Evolutionary conservation across 2,329 filamentous ascomycete species (phyloP), one percentile per base, ranked within the genome.

Genomic region (Trichoderma brevicompactum): DNA sequence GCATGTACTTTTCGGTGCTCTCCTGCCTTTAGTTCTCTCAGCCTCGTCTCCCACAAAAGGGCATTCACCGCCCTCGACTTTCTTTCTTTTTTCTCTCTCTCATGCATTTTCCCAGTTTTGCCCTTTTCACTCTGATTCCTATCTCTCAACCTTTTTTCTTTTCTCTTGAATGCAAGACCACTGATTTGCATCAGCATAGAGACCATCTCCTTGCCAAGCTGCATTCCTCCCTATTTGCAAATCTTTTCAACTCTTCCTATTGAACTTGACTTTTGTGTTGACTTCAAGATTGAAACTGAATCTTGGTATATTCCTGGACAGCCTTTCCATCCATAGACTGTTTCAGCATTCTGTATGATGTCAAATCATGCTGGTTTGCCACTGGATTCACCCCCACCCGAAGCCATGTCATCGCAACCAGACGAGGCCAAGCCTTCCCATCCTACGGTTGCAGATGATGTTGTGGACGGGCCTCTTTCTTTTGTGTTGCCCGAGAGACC

Each of bases 1-100:
- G n/a, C 36, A 38, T 2, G 36, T 10, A 38, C 6, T 10, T 34
- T 32, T 46, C 5, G 13, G 13, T 46, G 49, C 19, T 65, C 46
- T 28, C 23, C 44, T 50, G 46, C 46, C 10, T 40, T 13, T 23
- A 23, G 17, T 49, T 8, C 28, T 56, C 49, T 38, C 54, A 15
- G 32, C 50, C 41, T 54, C 60, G 17, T 9, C n/a, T 8, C 7
- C 15, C 23, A 7, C 3, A 34, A 17, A 32, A 28, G 23, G 3
- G 9, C 50, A 19, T 49, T 65, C 46, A 61, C 64, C 56, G 55
- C 64, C 32, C 13, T 53, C 40, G n/a, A 7, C 15, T 43, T 40
- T 32, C n/a, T 12, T 13, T 5, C 9, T 28, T 19, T 58, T 3
- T 52, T 13, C 17, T n/a, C 8, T 34, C 38, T 48, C 13, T 40